Evolutionary conservation across 2,329 filamentous ascomycete species (phyloP).

Genomic region (Westerdykella aurantiaca): DNA sequence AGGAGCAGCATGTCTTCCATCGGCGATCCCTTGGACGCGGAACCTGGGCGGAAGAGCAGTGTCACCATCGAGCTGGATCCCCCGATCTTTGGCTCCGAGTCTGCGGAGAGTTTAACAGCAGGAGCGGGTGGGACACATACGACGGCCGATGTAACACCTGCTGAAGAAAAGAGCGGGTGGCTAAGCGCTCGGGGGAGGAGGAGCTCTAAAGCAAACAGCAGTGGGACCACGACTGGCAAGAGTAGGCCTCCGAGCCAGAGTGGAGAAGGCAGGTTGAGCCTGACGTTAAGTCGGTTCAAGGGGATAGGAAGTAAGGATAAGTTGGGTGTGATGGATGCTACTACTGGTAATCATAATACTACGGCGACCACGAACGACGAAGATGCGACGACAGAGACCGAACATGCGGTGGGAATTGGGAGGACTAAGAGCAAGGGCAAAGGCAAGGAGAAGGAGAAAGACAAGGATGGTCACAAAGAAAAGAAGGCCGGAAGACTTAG

Average conservation of each 20-base stretch:
- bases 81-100: no score
- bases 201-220: constrained; percentile 14
- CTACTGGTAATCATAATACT: neutral
- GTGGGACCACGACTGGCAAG: constrained; percentile 19
- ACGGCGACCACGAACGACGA: constrained; percentile 5
- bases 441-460: constrained; percentile 15
- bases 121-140: constrained; percentile 15
- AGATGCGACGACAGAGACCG: constrained; percentile 17
- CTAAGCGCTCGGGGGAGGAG: constrained; percentile 28
- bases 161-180: constrained; percentile 36
- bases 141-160: constrained; percentile 38
- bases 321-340: constrained; percentile 22
- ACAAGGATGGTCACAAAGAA: constrained; percentile 21
- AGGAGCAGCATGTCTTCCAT: constrained; percentile 23
- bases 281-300: constrained; percentile 38
- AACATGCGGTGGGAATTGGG: neutral
- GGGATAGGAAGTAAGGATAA: constrained; percentile 41
- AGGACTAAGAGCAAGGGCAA: constrained; percentile 24
- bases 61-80: constrained; percentile 30
- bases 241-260: constrained; percentile 40
- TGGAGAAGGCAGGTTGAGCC: constrained; percentile 37
- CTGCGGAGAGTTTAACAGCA: no score
- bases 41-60: constrained; percentile 25
- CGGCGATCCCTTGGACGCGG: constrained; percentile 4
- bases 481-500: constrained; percentile 23